Conservation (phyloP, 345 rosid genomes). For the Balakata baccata region DNA sequence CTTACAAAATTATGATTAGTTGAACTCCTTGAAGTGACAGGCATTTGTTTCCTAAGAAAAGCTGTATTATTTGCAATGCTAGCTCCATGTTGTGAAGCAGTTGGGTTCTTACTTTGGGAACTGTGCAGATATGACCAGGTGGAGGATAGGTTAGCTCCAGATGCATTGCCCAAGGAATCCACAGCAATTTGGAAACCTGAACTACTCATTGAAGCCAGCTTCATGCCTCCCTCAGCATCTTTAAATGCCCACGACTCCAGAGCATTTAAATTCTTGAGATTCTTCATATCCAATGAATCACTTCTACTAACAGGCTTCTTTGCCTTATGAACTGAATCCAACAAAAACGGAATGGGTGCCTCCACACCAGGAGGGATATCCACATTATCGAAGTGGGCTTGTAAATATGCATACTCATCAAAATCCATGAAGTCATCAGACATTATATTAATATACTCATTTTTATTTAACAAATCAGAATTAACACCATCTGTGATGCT, state of each 20-base stretch:
- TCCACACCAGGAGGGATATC: slow-evolving; percentile 81
- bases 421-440: slow-evolving; percentile 25
- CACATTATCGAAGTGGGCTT: slow-evolving; percentile 62
- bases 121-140: slow-evolving; percentile 15
- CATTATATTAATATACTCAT: slow-evolving; percentile 24
- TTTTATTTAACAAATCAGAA: slow-evolving; percentile 36
- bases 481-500: slow-evolving; percentile 30
- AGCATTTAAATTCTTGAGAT: slow-evolving; percentile 1
- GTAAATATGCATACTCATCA: slow-evolving; percentile 51
- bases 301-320: slow-evolving; percentile 24
- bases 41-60: slow-evolving; percentile 13
- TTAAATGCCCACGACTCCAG: slow-evolving; percentile 11
- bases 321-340: slow-evolving; percentile 30
- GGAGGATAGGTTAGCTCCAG: slow-evolving; percentile 27
- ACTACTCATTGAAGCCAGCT: slow-evolving; percentile 21
- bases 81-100: slow-evolving; percentile 22
- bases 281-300: slow-evolving; percentile 14
- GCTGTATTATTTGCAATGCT: slow-evolving; percentile 20
- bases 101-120: slow-evolving; percentile 21
- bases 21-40: slow-evolving; percentile 28
- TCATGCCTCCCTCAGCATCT: slow-evolving; percentile 19
- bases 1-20: slow-evolving; percentile 15
- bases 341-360: slow-evolving; percentile 61
- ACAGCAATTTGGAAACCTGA: slow-evolving; percentile 19
- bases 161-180: slow-evolving; percentile 20